A percentile compares a stretch with the other conserved stretches of the same genome.
Conservation (phyloP, 2,329 filamentous ascomycete species). For the Penicillium occitanis region DNA sequence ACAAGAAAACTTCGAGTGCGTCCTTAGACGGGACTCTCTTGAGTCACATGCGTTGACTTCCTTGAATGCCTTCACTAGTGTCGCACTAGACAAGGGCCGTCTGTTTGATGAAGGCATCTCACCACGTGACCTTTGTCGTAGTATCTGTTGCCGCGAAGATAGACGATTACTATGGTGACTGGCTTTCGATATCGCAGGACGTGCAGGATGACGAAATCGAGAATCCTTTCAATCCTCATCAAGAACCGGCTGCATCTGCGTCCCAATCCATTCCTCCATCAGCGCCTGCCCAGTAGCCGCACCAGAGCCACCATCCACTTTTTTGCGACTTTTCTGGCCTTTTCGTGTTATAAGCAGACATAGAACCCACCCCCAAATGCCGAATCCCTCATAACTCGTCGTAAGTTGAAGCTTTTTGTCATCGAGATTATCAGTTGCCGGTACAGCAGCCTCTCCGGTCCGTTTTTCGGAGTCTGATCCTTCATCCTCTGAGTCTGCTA, state of each 20-base stretch:
- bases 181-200: too few relatives aligned
- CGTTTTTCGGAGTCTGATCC: constrained; percentile 32
- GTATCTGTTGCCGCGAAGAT: neutral
- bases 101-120: neutral
- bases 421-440: constrained; percentile 54
- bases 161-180: neutral
- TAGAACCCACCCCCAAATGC: constrained; percentile 88
- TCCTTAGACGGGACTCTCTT: neutral
- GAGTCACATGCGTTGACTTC: neutral
- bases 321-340: constrained; percentile 35
- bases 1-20: neutral
- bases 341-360: constrained; percentile 84
- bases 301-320: constrained; percentile 31
- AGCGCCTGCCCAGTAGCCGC: constrained; percentile 59
- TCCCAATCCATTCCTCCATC: constrained; percentile 87
- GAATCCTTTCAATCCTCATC: constrained; percentile 34
- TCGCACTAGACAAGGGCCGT: neutral
- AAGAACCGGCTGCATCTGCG: constrained; percentile 55
- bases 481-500: constrained; percentile 22
- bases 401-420: constrained; percentile 90
- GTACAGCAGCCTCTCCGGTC: neutral
- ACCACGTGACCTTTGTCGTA: neutral
- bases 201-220: neutral
- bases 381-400: constrained; percentile 91
- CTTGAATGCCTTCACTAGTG: too few relatives aligned